Conservation (phyloP, 2,329 filamentous ascomycete species). For the Pestalotiopsis sp. region DNA sequence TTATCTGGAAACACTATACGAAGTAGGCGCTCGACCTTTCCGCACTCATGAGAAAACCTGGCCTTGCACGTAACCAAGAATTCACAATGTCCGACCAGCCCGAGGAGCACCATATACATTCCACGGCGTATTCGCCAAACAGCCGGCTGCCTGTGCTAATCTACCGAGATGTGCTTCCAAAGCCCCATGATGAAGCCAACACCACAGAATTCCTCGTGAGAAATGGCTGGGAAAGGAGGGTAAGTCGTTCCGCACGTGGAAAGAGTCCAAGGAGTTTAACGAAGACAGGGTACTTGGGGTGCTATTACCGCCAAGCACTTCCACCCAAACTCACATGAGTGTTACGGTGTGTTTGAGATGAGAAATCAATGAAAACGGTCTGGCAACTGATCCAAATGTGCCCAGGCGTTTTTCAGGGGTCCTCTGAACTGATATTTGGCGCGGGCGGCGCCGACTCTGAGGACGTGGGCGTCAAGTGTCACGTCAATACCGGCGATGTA, state of each 20-base stretch:
- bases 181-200: background rate
- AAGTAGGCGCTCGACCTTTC: background rate
- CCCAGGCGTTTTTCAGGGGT: background rate
- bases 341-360: background rate
- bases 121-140: background rate
- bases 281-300: background rate
- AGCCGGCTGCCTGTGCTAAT: conserved; percentile 1
- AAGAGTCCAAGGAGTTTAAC: background rate
- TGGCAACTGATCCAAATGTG: background rate
- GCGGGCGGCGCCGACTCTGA: background rate
- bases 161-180: conserved; percentile 3
- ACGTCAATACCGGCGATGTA: conserved; percentile 49
- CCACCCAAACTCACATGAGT: conserved; percentile 8
- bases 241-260: background rate
- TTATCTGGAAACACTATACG: background rate
- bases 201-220: background rate
- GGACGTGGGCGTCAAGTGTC: background rate
- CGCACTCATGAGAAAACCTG: background rate
- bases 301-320: background rate
- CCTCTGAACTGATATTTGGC: background rate
- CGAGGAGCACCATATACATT: background rate
- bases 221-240: conserved; percentile 7
- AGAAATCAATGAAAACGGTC: background rate
- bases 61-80: background rate
- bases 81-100: background rate